Conservation (phyloP, 495 filamentous ascomycete species). For the Penicillium subrubescens region DNA sequence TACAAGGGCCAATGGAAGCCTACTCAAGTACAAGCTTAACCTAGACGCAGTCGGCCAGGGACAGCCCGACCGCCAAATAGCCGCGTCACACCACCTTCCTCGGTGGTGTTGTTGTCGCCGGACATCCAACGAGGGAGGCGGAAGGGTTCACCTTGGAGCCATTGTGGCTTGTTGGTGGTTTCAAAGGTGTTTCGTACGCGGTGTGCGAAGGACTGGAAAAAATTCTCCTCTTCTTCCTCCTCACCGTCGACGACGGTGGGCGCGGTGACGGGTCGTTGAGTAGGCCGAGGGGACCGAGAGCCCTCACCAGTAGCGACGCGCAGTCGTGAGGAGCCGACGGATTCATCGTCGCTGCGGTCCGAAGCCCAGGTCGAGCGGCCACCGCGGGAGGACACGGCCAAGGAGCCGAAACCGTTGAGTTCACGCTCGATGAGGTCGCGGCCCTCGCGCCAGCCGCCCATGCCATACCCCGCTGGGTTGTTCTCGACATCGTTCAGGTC, state of each 20-base stretch:
- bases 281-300: constrained; percentile 31
- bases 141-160: constrained; percentile 70
- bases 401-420: constrained; percentile 62
- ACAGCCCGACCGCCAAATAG: constrained; percentile 59
- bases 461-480: constrained; percentile 64
- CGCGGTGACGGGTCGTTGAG: constrained; percentile 29
- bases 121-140: constrained; percentile 84
- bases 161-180: constrained; percentile 75
- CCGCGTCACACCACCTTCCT: constrained; percentile 43
- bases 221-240: constrained; percentile 72
- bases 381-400: constrained; percentile 46
- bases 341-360: constrained; percentile 26
- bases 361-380: constrained; percentile 37
- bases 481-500: constrained; percentile 69
- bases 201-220: constrained; percentile 81
- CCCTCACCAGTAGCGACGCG: constrained; percentile 35
- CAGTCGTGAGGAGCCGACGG: constrained; percentile 33
- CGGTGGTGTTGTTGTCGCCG: constrained; percentile 38
- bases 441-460: constrained; percentile 90
- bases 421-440: constrained; percentile 92
- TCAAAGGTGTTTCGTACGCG: constrained; percentile 91
- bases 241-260: constrained; percentile 51
- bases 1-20: not conserved
- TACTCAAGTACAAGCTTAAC: constrained; percentile 10
- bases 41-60: constrained; percentile 49